phyloP scores from a whole-genome alignment of 2,329 filamentous ascomycete genomes.

The Fulvia fulva region DNA sequence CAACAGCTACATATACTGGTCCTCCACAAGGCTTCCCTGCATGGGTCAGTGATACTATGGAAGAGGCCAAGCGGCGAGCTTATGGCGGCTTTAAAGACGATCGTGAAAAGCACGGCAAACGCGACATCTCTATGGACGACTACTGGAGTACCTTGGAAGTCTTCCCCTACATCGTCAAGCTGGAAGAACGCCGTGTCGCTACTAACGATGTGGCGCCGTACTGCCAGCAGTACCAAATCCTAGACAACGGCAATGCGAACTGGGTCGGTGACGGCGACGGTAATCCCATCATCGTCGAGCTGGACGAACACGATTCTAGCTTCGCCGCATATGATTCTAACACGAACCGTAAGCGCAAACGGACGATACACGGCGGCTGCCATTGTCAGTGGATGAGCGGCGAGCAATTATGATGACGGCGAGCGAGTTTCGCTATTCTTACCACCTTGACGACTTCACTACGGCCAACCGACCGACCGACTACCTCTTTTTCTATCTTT shows the following conservation, averaged over 20 bases:
- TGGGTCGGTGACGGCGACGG: conserved; percentile 34
- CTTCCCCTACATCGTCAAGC: conserved; percentile 57
- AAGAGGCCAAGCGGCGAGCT: neutral
- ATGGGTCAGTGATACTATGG: conserved; percentile 8
- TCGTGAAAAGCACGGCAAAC: neutral
- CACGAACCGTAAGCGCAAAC: conserved; percentile 16
- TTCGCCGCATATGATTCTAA: conserved; percentile 25
- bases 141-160: conserved; percentile 5
- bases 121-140: conserved; percentile 1
- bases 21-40: conserved; percentile 5
- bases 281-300: conserved; percentile 35
- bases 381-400: conserved; percentile 37
- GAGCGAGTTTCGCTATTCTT: neutral
- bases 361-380: conserved; percentile 26
- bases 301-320: conserved; percentile 41
- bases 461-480: neutral
- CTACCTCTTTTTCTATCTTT: neutral
- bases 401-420: conserved; percentile 1
- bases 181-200: conserved; percentile 58
- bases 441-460: neutral
- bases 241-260: conserved; percentile 48
- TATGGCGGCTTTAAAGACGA: conserved; percentile 3
- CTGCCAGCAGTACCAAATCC: conserved; percentile 62
- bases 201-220: conserved; percentile 47
- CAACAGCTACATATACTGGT: conserved; percentile 22